Percentiles rank a stretch among this genome's conserved stretches.
Conservation (phyloP, 257 asterid genomes). For the Solanum pennellii region DNA sequence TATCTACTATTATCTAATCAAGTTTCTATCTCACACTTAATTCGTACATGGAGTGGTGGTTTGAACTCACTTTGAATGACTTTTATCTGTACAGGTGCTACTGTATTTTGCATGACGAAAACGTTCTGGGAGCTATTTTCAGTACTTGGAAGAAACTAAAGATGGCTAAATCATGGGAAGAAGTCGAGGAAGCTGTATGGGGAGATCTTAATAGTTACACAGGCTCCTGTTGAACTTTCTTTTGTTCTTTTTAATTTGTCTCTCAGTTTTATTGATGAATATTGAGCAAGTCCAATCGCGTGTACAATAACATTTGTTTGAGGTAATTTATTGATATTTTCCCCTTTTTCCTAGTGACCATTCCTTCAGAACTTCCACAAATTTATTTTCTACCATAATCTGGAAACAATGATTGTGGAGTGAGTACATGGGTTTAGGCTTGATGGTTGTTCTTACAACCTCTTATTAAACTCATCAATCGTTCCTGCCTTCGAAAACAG, state of each 20-base stretch:
- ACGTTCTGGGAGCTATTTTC: conserved; percentile 77
- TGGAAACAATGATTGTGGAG: neutral
- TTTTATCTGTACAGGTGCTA: conserved; percentile 46
- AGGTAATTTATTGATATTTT: neutral
- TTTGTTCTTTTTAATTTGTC: neutral
- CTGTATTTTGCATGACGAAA: conserved; percentile 77
- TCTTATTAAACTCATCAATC: neutral
- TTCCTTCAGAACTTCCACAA: neutral
- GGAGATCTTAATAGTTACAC: conserved; percentile 53
- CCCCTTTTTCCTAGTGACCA: neutral
- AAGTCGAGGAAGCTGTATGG: conserved; percentile 87
- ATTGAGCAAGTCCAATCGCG: neutral
- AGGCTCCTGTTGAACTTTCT: conserved; percentile 10
- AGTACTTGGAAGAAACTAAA: conserved; percentile 64
- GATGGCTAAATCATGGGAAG: conserved; percentile 74
- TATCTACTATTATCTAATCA: neutral
- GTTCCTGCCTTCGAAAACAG: neutral
- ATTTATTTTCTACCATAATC: neutral
- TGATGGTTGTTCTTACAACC: neutral
- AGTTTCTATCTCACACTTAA: neutral
- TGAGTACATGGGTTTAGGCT: neutral
- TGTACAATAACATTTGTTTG: neutral
- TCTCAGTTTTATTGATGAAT: neutral
- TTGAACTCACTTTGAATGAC: neutral
- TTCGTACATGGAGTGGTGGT: neutral